Evolutionary conservation across 805 yeast species (phyloP), one percentile per base, ranked within the genome.

Genomic region (Candida peoriensis): DNA sequence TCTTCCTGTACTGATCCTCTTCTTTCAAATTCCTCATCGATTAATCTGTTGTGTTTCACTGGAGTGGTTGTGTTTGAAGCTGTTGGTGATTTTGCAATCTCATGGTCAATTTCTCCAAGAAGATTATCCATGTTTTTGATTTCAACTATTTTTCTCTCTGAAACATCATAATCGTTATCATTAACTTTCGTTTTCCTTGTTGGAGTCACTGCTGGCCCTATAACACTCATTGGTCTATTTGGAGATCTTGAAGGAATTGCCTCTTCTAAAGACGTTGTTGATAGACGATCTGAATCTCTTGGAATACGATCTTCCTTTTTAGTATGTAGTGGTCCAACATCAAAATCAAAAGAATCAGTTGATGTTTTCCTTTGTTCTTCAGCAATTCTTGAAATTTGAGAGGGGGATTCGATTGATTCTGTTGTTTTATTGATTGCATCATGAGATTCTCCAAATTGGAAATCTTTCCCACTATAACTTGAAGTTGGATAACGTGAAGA

Each of bases 161-260:
- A n/a, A n/a, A n/a, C n/a, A n/a, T n/a, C n/a, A 11, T 24, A 17
- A 8, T 8, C 7, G 3, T 25, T 25, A 8, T 5, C 28, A 11
- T 10, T 25, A n/a, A n/a, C n/a, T n/a, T n/a, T n/a, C n/a, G n/a
- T n/a, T n/a, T n/a, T n/a, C n/a, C n/a, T n/a, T n/a, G n/a, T n/a
- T n/a, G n/a, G n/a, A 6, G 32, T 19, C 6, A 23, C 21, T 24
- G 34, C 34, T 4, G 37, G 13, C 11, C 27, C 33, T 9, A 35
- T 16, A 2, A 41, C 43, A 29, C 50, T 44, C 5, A 46, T 29
- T n/a, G 58, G 58, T 47, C 58, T 52, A 7, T 38, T 37, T 33
- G 50, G 48, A 1, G 58, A 52, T 39, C 58, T 47, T 11, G 58
- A 48, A 11, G 58, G 58, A 28, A 53, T 47, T 2, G 52, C 32